These are phyloP conservation scores for Solanum phureja DNA, from an alignment of 257 asterid species.

Conservation along the genomic window DNA sequence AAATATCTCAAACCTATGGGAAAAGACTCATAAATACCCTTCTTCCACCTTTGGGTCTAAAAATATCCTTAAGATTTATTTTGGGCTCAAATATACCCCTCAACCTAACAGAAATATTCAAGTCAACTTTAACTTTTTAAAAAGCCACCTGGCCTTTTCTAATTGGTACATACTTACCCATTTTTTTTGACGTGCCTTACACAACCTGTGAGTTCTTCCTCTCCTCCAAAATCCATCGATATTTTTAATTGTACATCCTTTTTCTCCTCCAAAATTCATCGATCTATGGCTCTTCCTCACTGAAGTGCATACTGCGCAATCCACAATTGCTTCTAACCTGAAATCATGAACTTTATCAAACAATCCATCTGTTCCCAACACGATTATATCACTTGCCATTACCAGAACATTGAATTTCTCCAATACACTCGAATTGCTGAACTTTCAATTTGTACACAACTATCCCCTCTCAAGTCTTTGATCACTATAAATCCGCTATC, in stretches of 20 bases:
- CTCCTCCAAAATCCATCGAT: too few species aligned
- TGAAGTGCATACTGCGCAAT: not conserved
- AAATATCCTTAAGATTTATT: not conserved
- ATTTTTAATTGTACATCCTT: not conserved
- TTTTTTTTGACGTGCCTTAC: too few species aligned
- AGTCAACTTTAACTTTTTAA: not conserved
- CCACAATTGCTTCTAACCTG: constrained; percentile 6
- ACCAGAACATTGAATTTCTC: constrained; percentile 8
- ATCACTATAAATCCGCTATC: constrained; percentile 29
- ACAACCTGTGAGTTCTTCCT: too few species aligned
- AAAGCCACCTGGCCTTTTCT: not conserved
- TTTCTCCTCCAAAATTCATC: not conserved
- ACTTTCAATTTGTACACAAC: constrained; percentile 3
- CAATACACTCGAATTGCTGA: constrained; percentile 14
- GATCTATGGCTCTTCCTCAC: not conserved
- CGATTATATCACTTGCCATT: constrained; percentile 19
- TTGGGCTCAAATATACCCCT: not conserved
- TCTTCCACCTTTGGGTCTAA: not conserved
- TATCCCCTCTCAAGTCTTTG: constrained; percentile 1
- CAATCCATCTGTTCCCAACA: constrained; percentile 39
- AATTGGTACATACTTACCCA: not conserved
- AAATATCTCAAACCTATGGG: not conserved
- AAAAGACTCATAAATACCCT: not conserved
- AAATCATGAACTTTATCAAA: constrained; percentile 23
- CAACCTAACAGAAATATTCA: not conserved